Conservation (phyloP, 306 rosid genomes). For the Benincasa hispida region DNA sequence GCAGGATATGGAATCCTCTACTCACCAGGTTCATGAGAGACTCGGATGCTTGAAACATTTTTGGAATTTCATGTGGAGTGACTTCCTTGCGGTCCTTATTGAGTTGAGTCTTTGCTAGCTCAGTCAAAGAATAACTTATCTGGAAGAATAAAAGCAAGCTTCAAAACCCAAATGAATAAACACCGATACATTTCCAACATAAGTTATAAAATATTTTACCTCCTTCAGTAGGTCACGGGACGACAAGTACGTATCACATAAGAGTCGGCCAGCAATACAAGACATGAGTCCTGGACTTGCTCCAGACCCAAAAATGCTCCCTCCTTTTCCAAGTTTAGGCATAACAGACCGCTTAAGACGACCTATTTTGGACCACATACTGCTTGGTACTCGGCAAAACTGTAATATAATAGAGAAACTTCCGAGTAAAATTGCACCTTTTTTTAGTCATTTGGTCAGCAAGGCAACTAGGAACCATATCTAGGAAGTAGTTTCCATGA, state of each 20-base stretch:
- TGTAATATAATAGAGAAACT: constrained; percentile 15
- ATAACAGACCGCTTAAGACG: constrained; percentile 78
- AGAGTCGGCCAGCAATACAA: constrained; percentile 86
- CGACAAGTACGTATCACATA: constrained; percentile 84
- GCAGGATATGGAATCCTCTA: constrained; percentile 16
- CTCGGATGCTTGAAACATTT: constrained; percentile 60
- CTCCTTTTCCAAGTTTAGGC: constrained; percentile 74
- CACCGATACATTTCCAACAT: constrained; percentile 8
- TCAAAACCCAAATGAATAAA: background rate
- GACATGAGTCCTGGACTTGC: constrained; percentile 86
- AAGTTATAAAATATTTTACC: constrained; percentile 47
- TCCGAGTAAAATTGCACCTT: background rate
- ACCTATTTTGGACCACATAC: constrained; percentile 89
- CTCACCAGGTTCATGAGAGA: constrained; percentile 72
- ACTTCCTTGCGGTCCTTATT: constrained; percentile 80
- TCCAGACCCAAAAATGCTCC: constrained; percentile 66
- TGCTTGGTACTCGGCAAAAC: constrained; percentile 66
- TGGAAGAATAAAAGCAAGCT: constrained; percentile 26
- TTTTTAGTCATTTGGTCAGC: background rate
- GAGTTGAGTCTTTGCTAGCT: constrained; percentile 84
- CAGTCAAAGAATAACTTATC: constrained; percentile 87
- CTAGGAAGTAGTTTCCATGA: background rate
- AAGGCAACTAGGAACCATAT: background rate
- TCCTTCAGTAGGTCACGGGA: constrained; percentile 90
- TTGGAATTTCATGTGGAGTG: constrained; percentile 63